These are phyloP conservation scores for Bacterosira constricta DNA, from an alignment of 108 stramenopile species.

Conservation along the genomic window DNA sequence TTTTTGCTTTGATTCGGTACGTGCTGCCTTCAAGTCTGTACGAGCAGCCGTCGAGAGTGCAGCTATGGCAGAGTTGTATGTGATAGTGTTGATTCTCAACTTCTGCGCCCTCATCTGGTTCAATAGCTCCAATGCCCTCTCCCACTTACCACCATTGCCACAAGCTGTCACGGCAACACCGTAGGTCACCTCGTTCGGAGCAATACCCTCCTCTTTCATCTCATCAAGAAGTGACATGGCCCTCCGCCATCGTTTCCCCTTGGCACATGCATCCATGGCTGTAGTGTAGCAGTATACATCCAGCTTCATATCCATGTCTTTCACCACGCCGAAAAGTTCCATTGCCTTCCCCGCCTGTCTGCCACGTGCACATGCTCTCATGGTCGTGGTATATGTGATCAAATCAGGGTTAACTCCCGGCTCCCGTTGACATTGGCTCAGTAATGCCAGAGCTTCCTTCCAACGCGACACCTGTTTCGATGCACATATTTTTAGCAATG, in stretches of 20 bases:
- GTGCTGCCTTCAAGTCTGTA: conserved; percentile 58
- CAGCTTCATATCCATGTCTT: conserved; percentile 59
- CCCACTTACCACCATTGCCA: conserved; percentile 80
- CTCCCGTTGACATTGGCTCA: conserved; percentile 72
- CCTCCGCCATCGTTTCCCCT: conserved; percentile 60
- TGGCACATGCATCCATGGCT: conserved; percentile 82
- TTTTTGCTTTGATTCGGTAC: conserved; percentile 41
- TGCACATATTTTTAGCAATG: conserved; percentile 71
- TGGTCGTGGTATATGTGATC: conserved; percentile 79
- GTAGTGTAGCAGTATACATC: conserved; percentile 84
- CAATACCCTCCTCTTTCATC: conserved; percentile 68
- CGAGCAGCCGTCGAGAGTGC: conserved; percentile 69
- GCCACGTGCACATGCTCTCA: conserved; percentile 75
- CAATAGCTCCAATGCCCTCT: conserved; percentile 66
- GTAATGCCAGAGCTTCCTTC: conserved; percentile 65
- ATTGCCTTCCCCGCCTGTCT: conserved; percentile 61
- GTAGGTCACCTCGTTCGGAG: conserved; percentile 70
- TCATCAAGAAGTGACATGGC: conserved; percentile 74
- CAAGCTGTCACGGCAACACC: conserved; percentile 70
- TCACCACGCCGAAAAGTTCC: conserved; percentile 59
- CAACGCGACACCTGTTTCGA: conserved; percentile 43
- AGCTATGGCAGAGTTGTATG: conserved; percentile 79
- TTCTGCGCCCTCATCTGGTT: conserved; percentile 63
- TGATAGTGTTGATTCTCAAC: conserved; percentile 74
- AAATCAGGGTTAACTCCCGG: conserved; percentile 72